Conservation (phyloP, 2,329 filamentous ascomycete genomes). For the Macrophomina tecta region DNA sequence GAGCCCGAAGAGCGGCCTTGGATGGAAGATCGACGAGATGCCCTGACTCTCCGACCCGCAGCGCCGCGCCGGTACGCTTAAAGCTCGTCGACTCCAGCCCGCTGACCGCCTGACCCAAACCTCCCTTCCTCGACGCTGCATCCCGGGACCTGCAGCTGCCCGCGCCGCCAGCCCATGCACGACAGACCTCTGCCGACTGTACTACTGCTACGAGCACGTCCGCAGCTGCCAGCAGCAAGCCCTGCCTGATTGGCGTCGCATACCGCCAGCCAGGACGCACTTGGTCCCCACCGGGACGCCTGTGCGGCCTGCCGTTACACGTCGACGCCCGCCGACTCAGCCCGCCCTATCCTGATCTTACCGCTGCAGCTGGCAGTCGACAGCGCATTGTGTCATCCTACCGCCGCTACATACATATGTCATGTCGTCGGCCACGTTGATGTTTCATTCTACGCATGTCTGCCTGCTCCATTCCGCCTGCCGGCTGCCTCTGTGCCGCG, state of each 20-base stretch:
- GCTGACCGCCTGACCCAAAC: background rate
- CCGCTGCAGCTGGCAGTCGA: background rate
- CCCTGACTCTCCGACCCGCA: slow-evolving; percentile 24
- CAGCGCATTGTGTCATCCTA: slow-evolving; percentile 10
- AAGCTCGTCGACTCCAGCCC: slow-evolving; percentile 2
- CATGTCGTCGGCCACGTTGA: slow-evolving; percentile 17
- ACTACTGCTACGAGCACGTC: background rate
- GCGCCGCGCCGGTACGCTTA: slow-evolving; percentile 21
- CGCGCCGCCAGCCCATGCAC: slow-evolving; percentile 12
- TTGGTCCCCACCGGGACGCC: slow-evolving; percentile 2
- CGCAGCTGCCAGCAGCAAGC: background rate
- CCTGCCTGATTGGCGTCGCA: slow-evolving; percentile 8
- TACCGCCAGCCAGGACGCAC: background rate
- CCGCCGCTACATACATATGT: background rate
- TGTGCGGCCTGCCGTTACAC: slow-evolving; percentile 7
- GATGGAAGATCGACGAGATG: slow-evolving; percentile 17
- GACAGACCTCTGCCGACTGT: slow-evolving; percentile 3
- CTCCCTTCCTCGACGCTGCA: slow-evolving; percentile 1
- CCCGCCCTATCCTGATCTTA: slow-evolving; percentile 1
- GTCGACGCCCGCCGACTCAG: slow-evolving; percentile 4
- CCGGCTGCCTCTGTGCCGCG: background rate
- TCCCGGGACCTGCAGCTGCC: slow-evolving; percentile 17
- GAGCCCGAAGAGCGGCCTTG: slow-evolving; percentile 9
- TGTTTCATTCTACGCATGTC: slow-evolving; percentile 1
- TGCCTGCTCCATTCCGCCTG: background rate